Percentiles rank a stretch among this genome's conserved stretches.
Evolutionary conservation across 352 stramenopile species (phyloP).

Genomic region (Aphanomyces euteiches): DNA sequence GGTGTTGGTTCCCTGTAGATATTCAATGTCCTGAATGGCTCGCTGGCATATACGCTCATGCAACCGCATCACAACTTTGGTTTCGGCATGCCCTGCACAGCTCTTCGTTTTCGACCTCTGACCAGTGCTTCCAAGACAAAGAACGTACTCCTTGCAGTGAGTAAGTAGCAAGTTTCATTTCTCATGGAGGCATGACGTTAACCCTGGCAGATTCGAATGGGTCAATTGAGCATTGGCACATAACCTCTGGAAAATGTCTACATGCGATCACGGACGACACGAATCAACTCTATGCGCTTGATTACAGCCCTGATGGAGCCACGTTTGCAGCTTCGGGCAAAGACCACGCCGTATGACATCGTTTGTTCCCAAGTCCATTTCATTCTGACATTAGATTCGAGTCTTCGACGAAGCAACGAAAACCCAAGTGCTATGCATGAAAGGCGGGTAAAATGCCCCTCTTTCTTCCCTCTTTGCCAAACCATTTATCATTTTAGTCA

Average conservation of each 20-base stretch:
- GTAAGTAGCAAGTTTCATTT: conserved; percentile 40
- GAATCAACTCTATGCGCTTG: conserved; percentile 87
- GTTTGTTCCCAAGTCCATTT: neutral
- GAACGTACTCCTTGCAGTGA: conserved; percentile 87
- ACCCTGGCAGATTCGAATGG: conserved; percentile 68
- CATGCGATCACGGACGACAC: conserved; percentile 84
- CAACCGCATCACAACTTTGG: conserved; percentile 59
- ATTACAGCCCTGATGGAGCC: conserved; percentile 80
- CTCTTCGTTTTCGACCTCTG: conserved; percentile 77
- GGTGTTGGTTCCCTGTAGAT: conserved; percentile 33
- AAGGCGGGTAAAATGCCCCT: conserved; percentile 41
- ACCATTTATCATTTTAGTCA: conserved; percentile 33
- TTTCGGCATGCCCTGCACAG: conserved; percentile 80
- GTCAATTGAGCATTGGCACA: conserved; percentile 90
- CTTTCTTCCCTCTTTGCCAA: neutral
- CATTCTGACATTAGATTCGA: conserved; percentile 37
- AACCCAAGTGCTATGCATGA: conserved; percentile 65
- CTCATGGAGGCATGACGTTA: conserved; percentile 23
- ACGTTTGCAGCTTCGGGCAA: conserved; percentile 88
- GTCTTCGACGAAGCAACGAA: conserved; percentile 90
- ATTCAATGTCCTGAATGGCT: conserved; percentile 75
- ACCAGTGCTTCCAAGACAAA: conserved; percentile 83
- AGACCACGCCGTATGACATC: conserved; percentile 60
- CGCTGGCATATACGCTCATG: conserved; percentile 81
- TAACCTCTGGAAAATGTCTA: conserved; percentile 89